Evolutionary conservation across 116 monocot species (phyloP).

Genomic region (Cymodocea nodosa): DNA sequence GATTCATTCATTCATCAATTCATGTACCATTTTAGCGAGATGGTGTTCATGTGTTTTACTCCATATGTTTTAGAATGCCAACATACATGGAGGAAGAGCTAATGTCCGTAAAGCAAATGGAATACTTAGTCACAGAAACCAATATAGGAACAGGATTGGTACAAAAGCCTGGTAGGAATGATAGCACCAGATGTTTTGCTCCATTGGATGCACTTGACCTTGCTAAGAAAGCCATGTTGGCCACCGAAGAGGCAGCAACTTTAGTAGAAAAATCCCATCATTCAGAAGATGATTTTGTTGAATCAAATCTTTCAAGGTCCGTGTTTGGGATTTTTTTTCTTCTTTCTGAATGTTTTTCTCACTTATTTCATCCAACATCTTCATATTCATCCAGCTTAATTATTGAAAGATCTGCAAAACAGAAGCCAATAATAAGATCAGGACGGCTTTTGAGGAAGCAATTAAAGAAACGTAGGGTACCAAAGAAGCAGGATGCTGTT

Average conservation of each 20-base stretch:
- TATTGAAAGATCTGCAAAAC: conserved; percentile 7
- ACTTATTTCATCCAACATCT: background rate
- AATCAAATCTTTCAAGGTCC: conserved; percentile 18
- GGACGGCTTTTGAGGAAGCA: conserved; percentile 42
- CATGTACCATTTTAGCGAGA: background rate
- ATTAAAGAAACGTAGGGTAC: conserved; percentile 42
- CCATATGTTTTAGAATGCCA: conserved; percentile 15
- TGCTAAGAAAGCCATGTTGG: conserved; percentile 54
- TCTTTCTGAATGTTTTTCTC: background rate
- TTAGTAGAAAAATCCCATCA: conserved; percentile 32
- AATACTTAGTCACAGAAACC: conserved; percentile 1
- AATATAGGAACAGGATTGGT: background rate
- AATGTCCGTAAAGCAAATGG: conserved; percentile 3
- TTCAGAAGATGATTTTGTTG: conserved; percentile 11
- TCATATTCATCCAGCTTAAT: conserved; percentile 22
- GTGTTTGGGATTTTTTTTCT: background rate
- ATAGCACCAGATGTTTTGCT: background rate
- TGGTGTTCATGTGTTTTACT: background rate
- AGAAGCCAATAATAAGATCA: conserved; percentile 35
- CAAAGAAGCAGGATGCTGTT: conserved; percentile 22
- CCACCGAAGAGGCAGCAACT: conserved; percentile 37
- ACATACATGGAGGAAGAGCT: conserved; percentile 11
- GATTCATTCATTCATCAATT: background rate
- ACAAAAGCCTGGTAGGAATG: conserved; percentile 4
- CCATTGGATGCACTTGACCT: conserved; percentile 36